Evolutionary conservation across 495 filamentous ascomycete genomes (phyloP), one percentile per base, ranked within the genome.

Genomic region (Tuber aestivum): DNA sequence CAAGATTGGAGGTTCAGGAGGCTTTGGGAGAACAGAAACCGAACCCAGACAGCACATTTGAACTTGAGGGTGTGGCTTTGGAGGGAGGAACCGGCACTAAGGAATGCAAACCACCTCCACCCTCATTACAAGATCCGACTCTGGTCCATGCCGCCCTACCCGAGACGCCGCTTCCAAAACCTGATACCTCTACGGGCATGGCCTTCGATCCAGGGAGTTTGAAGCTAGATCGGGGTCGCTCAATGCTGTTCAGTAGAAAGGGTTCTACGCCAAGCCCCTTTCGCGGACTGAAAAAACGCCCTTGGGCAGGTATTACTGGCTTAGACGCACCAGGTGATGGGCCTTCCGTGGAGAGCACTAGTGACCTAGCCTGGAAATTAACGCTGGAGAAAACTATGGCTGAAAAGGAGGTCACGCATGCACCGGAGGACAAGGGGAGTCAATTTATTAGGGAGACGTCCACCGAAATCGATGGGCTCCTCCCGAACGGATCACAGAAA

Each of bases 211-310:
- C 50, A 8, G 74, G 40, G n/a, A 65, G 73, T 32, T 38, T 82
- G 40, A 82, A 82, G 21, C 74, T 82, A 14, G 75, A 82, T 38
- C 23, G 38, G 35, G 70, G 76, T 23, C 71, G 73, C 20, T 82
- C 80, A 44, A 41, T 82, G 50, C 74, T 82, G 41, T 82, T 82
- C 61, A 72, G 76, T 20, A 79, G 73, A 69, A 73, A 71, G 35
- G 77, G 71, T 0, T 45, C 78, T 37, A 76, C 77, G 9, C 74
- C 78, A 8, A 73, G 78, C 21, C 78, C 75, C n/a, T 81, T 81
- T 48, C 70, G 74, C 61, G 76, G 71, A 21, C 70, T 79, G 14
- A 75, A 71, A 41, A 42, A 69, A 10, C 16, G 38, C 1, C 71
- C 41, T 14, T 27, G 42, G 44, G 37, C 61, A 27, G 44, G 70